phyloP scores from a whole-genome alignment of 768 basidiomycete species.

The Tremella yokohamensis region DNA sequence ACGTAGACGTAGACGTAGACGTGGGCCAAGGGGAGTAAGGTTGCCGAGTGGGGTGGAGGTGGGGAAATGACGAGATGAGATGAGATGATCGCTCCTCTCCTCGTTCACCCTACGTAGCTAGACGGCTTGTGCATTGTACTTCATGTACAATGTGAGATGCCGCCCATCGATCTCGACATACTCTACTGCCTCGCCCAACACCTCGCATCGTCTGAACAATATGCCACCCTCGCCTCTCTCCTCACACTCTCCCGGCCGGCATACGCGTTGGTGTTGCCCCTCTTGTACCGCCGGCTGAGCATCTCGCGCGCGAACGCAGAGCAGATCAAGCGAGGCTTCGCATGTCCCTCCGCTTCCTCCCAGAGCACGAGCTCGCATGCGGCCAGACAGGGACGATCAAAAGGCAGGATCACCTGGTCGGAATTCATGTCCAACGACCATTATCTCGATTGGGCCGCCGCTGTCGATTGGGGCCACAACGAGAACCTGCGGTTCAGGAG shows the following conservation, averaged over 20 bases:
- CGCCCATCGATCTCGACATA: no score
- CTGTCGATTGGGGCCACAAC: no score
- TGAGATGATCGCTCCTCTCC: no score
- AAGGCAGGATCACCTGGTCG: not conserved
- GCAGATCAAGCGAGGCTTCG: not conserved
- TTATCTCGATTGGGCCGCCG: not conserved
- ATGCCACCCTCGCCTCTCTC: not conserved
- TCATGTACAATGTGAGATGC: no score
- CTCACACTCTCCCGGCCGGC: not conserved
- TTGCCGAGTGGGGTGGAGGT: no score
- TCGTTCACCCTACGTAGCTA: no score
- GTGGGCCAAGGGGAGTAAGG: no score
- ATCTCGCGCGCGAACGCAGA: not conserved
- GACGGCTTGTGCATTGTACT: no score
- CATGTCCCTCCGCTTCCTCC: not conserved
- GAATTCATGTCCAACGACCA: not conserved
- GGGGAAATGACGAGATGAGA: no score
- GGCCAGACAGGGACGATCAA: not conserved
- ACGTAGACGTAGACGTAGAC: no score
- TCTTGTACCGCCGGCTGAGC: conserved; percentile 1
- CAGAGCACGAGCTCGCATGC: no score
- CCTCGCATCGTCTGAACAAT: not conserved
- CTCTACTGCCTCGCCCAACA: not conserved
- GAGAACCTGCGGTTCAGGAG: no score
- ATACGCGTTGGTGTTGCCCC: conserved; percentile 1